These are phyloP conservation scores for Pleurotus tuber-regium DNA, from an alignment of 768 basidiomycete genomes.

Conservation along the genomic window DNA sequence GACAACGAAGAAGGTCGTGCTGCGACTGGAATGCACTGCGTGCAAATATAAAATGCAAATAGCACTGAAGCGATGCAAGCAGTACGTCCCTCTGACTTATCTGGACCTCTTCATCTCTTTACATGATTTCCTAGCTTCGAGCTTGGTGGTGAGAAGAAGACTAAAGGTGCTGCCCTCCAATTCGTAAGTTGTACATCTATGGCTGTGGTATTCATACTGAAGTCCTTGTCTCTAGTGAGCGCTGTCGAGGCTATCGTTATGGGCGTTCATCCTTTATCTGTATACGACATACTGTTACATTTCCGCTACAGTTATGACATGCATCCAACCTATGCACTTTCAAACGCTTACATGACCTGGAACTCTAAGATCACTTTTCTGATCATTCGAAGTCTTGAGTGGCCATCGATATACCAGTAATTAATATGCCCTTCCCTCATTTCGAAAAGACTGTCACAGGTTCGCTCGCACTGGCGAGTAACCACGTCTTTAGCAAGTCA, in stretches of 20 bases:
- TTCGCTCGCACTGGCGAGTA: too few species aligned
- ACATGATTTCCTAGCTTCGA: slow-evolving; percentile 68
- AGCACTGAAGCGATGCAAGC: slow-evolving; percentile 98
- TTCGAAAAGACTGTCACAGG: too few species aligned
- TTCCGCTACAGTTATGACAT: neutral
- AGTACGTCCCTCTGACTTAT: slow-evolving; percentile 52
- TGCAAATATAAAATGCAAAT: slow-evolving; percentile 99
- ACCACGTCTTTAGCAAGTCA: too few species aligned
- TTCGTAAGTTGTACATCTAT: slow-evolving; percentile 64
- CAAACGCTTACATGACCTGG: neutral
- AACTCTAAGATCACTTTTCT: too few species aligned
- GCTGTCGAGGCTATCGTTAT: neutral
- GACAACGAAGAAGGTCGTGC: slow-evolving; percentile 99
- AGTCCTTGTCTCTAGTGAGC: neutral
- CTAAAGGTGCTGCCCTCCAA: slow-evolving; percentile 92
- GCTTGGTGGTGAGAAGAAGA: slow-evolving; percentile 99
- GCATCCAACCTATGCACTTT: neutral
- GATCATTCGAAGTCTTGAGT: too few species aligned
- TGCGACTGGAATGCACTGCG: slow-evolving; percentile 94
- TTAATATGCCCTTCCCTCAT: too few species aligned
- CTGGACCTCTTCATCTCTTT: neutral
- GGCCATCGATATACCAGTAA: too few species aligned
- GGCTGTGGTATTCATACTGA: neutral
- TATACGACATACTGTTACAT: neutral
- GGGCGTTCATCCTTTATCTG: neutral